Evolutionary conservation across 2,329 filamentous ascomycete species (phyloP).

Genomic region (Pleomassaria siparia): DNA sequence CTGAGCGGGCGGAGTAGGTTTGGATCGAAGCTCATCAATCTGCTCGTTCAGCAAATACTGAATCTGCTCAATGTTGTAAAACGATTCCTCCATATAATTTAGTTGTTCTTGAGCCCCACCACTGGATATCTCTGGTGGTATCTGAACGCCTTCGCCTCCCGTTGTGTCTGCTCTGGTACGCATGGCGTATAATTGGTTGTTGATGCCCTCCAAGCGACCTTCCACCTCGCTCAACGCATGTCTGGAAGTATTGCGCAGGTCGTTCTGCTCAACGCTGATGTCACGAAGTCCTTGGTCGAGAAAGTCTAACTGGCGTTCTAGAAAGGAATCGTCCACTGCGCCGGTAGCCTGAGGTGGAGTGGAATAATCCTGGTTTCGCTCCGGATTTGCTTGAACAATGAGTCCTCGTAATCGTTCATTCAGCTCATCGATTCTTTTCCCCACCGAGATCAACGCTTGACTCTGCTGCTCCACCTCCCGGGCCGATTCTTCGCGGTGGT

Average conservation of each 20-base stretch:
- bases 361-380: conserved; percentile 37
- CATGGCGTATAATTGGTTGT: conserved; percentile 60
- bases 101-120: conserved; percentile 67
- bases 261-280: conserved; percentile 60
- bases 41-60: conserved; percentile 36
- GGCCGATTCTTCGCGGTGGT: conserved; percentile 24
- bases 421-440: conserved; percentile 66
- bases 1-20: conserved; percentile 2
- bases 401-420: conserved; percentile 68
- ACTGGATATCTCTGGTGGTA: conserved; percentile 60
- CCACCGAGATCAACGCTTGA: conserved; percentile 58
- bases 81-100: conserved; percentile 64
- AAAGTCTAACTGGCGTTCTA: conserved; percentile 67
- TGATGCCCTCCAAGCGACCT: conserved; percentile 55
- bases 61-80: conserved; percentile 49
- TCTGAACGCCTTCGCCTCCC: conserved; percentile 51
- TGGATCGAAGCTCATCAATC: conserved; percentile 28
- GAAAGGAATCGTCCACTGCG: conserved; percentile 23
- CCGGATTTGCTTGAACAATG: conserved; percentile 65
- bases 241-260: conserved; percentile 28
- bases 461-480: conserved; percentile 10
- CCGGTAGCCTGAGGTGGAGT: conserved; percentile 26
- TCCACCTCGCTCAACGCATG: conserved; percentile 34
- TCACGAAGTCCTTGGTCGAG: conserved; percentile 66
- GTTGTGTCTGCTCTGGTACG: conserved; percentile 54